Percentiles rank a stretch among this genome's conserved stretches.
phyloP scores from a whole-genome alignment of 257 asterid genomes.

The Ajuga chamaepitys region DNA sequence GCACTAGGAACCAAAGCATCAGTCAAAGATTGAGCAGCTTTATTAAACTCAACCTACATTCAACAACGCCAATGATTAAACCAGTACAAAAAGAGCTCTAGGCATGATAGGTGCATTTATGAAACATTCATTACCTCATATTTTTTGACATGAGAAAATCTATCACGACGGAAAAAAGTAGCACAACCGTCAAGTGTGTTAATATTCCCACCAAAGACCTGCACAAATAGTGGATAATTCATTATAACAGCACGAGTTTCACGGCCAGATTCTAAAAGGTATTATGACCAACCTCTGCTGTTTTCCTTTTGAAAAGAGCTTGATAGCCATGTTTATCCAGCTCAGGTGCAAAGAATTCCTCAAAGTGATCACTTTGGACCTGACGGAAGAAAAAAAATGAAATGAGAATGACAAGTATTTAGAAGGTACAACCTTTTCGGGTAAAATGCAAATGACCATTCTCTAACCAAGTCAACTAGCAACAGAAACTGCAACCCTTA shows the following conservation, averaged over 20 bases:
- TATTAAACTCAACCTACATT: conserved; percentile 89
- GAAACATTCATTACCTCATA: conserved; percentile 62
- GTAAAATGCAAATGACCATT: background rate
- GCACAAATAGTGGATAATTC: conserved; percentile 9
- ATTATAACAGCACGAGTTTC: conserved; percentile 7
- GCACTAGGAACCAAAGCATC: conserved; percentile 78
- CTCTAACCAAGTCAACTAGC: background rate
- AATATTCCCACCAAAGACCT: conserved; percentile 63
- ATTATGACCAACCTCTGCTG: conserved; percentile 69
- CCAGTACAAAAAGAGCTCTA: conserved; percentile 11
- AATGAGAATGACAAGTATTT: background rate
- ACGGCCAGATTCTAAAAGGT: conserved; percentile 1
- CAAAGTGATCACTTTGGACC: conserved; percentile 94
- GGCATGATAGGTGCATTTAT: background rate
- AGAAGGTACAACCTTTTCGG: background rate
- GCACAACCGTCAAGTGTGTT: conserved; percentile 82
- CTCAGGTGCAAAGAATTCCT: conserved; percentile 91
- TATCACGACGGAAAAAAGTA: conserved; percentile 97
- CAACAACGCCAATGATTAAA: conserved; percentile 3
- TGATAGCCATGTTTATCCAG: conserved; percentile 96
- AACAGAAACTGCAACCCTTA: background rate
- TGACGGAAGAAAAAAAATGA: conserved; percentile 28
- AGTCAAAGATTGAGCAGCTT: conserved; percentile 96
- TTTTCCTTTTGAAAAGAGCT: conserved; percentile 70
- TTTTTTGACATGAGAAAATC: conserved; percentile 91